Base-by-base conservation (phyloP, 2,329 filamentous ascomycete species). In the Ophiostoma novo-ulmi region DNA sequence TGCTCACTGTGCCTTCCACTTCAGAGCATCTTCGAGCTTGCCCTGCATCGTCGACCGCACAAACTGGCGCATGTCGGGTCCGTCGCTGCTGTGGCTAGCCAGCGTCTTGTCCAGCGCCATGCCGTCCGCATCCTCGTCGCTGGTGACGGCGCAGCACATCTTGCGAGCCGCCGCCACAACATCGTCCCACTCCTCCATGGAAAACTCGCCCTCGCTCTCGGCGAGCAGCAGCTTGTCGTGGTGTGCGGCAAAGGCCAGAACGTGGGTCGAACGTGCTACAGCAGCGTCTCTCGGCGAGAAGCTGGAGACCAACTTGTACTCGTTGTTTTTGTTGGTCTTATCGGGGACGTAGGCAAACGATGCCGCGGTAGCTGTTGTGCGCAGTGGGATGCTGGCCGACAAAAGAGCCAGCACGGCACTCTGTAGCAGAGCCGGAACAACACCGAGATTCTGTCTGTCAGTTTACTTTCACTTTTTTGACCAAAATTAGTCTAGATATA, bases 351-450 rank as follows among this genome's bases (percentile, higher is more conserved):
- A 82, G 31, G 89, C 88, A 72, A 93, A 80, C 26, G 91, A 80
- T 0, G 86, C 85, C 2, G 91, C 85, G 22, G 88, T 88, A 63
- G 90, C 86, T 14, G 91, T 91, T 73, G 89, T 88, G 64, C 88
- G 89, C 76, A 98, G 84, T 14, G 94, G 93, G 44, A 97, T 85
- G 1, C 91, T 90, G 36, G 91, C 65, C 63, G 93, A 93, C 48
- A 98, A 83, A 20, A 98, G 85, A 31, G 92, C 89, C 55, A 95
- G 82, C 52, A 94, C 82, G 5, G 92, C 86, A 1, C 93, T 89
- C 79, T 97, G 93, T 39, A 97, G 81, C 73, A 97, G 85, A 44
- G 91, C 87, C 35, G 95, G 92, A 70, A 99, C 87, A 65, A 97
- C 84, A 67, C 89, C 84, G 61, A 97, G 85, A 78, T 92, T 91